Conservation (phyloP, 176 grass and related monocot species). For the Avena atlantica region DNA sequence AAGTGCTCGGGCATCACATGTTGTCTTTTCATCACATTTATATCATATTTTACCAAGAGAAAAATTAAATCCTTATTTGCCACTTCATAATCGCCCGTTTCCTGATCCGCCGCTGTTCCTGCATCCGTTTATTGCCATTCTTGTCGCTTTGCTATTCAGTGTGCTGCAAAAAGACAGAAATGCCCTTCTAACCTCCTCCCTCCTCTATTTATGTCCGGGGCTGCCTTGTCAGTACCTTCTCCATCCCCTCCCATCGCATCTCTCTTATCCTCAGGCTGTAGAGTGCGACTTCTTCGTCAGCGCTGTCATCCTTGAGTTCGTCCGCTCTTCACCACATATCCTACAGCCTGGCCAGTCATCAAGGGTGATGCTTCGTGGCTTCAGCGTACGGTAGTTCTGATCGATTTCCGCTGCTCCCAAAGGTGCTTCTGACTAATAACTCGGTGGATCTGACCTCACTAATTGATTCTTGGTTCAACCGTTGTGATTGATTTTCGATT, state of each 20-base stretch:
- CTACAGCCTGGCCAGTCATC: neutral
- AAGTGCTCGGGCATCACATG: neutral
- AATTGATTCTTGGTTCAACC: neutral
- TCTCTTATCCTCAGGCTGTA: neutral
- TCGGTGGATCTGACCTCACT: neutral
- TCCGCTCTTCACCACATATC: neutral
- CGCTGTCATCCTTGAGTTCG: neutral
- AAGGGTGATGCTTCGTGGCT: neutral
- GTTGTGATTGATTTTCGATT: slow-evolving; percentile 14
- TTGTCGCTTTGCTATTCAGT: slow-evolving; percentile 18
- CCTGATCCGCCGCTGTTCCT: neutral
- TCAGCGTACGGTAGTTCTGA: neutral
- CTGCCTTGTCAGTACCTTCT: neutral
- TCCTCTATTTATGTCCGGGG: neutral
- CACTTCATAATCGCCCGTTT: neutral
- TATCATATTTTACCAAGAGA: neutral
- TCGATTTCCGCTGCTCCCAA: neutral
- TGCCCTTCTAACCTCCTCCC: neutral
- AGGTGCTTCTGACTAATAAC: slow-evolving; percentile 5
- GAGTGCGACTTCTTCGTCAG: neutral
- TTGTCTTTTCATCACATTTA: neutral
- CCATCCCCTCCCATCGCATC: neutral
- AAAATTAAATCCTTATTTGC: neutral
- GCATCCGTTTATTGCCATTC: neutral
- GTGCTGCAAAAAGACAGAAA: neutral